phyloP scores from a whole-genome alignment of 1,284 basidiomycete species.

The Ganoderma leucocontextum region DNA sequence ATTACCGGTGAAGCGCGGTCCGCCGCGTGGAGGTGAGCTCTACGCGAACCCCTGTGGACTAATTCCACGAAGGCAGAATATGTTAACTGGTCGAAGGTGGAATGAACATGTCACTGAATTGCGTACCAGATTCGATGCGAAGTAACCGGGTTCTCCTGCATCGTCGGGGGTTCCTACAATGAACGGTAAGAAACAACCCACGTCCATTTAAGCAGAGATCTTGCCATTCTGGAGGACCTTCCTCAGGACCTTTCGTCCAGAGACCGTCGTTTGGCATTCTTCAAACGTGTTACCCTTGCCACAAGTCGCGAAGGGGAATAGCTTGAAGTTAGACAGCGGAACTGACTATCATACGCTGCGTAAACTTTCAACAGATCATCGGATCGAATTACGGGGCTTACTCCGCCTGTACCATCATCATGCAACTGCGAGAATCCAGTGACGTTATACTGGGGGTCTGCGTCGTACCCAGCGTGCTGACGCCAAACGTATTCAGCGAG shows the following conservation, averaged over 20 bases:
- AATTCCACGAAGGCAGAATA: neutral
- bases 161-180: slow-evolving; percentile 62
- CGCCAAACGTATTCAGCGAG: neutral
- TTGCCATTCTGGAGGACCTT: slow-evolving; percentile 51
- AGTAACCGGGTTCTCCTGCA: slow-evolving; percentile 68
- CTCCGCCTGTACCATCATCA: slow-evolving; percentile 68
- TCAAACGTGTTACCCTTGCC: slow-evolving; percentile 50
- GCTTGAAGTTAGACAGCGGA: slow-evolving; percentile 68
- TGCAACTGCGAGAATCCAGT: slow-evolving; percentile 72
- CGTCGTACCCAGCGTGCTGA: slow-evolving; percentile 71
- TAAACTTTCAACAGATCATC: neutral
- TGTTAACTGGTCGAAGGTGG: neutral
- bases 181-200: too few species aligned
- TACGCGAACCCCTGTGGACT: slow-evolving; percentile 64
- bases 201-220: neutral
- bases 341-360: slow-evolving; percentile 47
- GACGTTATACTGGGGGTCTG: slow-evolving; percentile 52
- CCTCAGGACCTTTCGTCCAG: slow-evolving; percentile 52
- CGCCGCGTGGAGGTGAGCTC: slow-evolving; percentile 66
- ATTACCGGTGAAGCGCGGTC: slow-evolving; percentile 60
- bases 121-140: slow-evolving; percentile 62
- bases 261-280: slow-evolving; percentile 56
- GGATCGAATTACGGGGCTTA: slow-evolving; percentile 34
- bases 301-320: slow-evolving; percentile 62
- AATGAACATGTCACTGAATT: neutral